Percentiles rank a stretch among this genome's conserved stretches.
Conservation (phyloP, 2,329 filamentous ascomycete genomes). For the Ilyonectria sp. region DNA sequence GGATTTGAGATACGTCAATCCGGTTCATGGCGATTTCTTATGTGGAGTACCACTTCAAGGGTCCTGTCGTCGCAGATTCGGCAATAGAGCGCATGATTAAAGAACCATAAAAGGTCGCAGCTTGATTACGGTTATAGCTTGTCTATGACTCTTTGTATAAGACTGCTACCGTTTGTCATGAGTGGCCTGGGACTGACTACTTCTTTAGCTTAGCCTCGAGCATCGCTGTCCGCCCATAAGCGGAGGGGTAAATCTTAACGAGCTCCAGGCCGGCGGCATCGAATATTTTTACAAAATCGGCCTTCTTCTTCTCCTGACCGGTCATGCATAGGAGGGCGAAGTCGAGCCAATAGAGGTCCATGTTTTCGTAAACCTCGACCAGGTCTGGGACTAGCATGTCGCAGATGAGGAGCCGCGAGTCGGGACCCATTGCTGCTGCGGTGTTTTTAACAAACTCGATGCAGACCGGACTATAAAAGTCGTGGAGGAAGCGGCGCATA, state of each 20-base stretch:
- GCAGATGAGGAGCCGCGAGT: conserved; percentile 53
- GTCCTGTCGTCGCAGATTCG: too few species aligned
- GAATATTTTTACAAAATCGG: conserved; percentile 50
- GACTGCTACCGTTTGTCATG: not conserved
- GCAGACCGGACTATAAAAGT: conserved; percentile 51
- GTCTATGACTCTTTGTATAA: not conserved
- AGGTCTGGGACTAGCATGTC: conserved; percentile 54
- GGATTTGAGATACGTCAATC: too few species aligned
- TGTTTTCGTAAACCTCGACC: conserved; percentile 45
- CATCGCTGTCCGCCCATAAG: conserved; percentile 51
- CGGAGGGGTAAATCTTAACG: conserved; percentile 51
- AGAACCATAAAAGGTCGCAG: too few species aligned
- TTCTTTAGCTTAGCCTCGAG: conserved; percentile 49
- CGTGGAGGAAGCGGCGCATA: conserved; percentile 52
- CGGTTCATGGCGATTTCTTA: too few species aligned
- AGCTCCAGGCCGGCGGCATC: conserved; percentile 51
- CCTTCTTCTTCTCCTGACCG: conserved; percentile 52
- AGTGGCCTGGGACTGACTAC: not conserved
- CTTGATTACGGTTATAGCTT: too few species aligned
- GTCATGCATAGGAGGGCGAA: conserved; percentile 50
- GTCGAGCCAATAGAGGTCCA: conserved; percentile 52
- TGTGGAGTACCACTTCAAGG: too few species aligned
- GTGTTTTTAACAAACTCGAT: conserved; percentile 51
- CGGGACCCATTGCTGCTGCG: conserved; percentile 50
- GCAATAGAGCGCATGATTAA: too few species aligned